Percentiles rank a stretch among this genome's conserved stretches.
These are phyloP conservation scores for Breviolum minutum DNA, from an alignment of 73 alveolate genomes.

Conservation along the genomic window DNA sequence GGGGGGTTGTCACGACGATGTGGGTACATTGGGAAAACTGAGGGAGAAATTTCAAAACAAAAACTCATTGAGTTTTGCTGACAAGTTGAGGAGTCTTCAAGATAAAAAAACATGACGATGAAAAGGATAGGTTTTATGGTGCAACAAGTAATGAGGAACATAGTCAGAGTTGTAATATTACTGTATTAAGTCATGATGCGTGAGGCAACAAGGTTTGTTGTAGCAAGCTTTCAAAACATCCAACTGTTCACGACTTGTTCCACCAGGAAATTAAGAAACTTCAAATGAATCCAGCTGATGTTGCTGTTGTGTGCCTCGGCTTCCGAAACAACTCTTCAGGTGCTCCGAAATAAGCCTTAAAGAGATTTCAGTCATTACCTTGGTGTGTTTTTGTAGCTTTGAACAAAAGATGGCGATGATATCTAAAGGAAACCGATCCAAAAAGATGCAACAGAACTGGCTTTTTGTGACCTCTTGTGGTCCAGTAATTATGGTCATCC, in stretches of 20 bases:
- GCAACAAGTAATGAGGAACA: neutral
- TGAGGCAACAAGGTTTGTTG: neutral
- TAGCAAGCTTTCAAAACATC: no score
- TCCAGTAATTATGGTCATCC: no score
- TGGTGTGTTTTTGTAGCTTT: neutral
- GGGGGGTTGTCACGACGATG: neutral
- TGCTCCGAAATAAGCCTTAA: no score
- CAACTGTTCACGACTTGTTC: no score
- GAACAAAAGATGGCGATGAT: neutral
- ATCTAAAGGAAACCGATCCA: no score
- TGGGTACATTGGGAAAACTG: neutral
- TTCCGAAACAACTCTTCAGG: no score
- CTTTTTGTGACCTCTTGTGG: no score
- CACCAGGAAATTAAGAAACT: conserved; percentile 21
- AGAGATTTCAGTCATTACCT: neutral
- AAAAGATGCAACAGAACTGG: no score
- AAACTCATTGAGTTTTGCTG: neutral
- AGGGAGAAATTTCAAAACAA: neutral
- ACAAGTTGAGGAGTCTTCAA: neutral
- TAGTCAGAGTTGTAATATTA: neutral
- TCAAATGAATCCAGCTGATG: neutral
- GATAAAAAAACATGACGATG: no score
- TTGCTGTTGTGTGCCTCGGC: conserved; percentile 4
- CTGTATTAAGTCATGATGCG: no score
- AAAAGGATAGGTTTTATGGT: no score